Evolutionary conservation across 192 early-diverging fungal species (phyloP), one percentile per base, ranked within the genome.

Genomic region (Linnemannia hyalina): DNA sequence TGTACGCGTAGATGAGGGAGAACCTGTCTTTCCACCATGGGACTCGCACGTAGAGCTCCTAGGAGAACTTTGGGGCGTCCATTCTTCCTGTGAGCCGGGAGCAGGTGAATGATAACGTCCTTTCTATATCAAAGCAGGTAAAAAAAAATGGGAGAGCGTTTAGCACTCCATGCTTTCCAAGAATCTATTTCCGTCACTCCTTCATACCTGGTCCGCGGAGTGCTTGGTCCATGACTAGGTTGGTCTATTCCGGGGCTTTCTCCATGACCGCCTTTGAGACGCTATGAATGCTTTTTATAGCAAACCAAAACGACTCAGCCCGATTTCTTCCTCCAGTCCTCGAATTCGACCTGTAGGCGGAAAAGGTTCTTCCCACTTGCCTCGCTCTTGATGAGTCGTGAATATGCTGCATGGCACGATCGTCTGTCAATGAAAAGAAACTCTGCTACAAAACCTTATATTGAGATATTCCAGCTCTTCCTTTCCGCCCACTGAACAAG

Each of bases 251-350:
- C 9, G 63, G 63, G 63, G 32, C 32, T 29, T 68, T 68, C 63
- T 68, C 63, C 63, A 68, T 68, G 63, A 16, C 63, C 63, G n/a
- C 63, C 63, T 68, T 35, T 1, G 63, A 68, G 63, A 68, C 63
- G 32, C 3, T n/a, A 35, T 29, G 13, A 35, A 35, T 35, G 35
- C 1, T 35, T 35, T 68, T 68, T 0, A 68, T 23, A 68, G 32
- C 32, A 5, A 68, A 16, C 32, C 63, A 68, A 68, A 68, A 68
- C n/a, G n/a, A 68, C 16, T 68, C 6, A 0, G 63, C 63, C 4
- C 63, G 63, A 29, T 68, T 68, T 68, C 63, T 1, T 68, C 63
- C 63, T 68, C 26, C 32, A 68, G 16, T n/a, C n/a, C 10, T n/a
- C 63, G 23, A 11, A 68, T 11, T n/a, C 18, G 2, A 52, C 8